phyloP scores from a whole-genome alignment of 1,139 yeast species.

The Candida pseudoviswanathii region DNA sequence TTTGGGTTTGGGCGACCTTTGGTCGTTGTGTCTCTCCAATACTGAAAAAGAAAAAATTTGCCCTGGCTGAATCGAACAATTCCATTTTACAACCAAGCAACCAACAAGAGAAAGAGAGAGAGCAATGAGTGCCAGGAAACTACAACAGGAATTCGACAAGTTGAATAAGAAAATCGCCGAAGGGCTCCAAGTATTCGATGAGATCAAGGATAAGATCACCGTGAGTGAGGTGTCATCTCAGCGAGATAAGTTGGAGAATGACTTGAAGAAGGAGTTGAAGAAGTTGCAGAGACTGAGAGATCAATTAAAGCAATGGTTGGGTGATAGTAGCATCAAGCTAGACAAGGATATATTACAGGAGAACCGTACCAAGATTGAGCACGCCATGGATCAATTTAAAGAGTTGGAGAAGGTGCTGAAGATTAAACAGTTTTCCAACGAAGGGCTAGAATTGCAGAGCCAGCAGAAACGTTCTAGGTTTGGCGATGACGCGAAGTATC shows the following conservation, averaged over 20 bases:
- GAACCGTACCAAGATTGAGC: constrained; percentile 81
- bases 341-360: constrained; percentile 75
- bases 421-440: constrained; percentile 93
- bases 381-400: constrained; percentile 95
- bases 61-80: not conserved
- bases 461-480: constrained; percentile 38
- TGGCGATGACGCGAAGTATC: constrained; percentile 74
- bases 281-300: constrained; percentile 93
- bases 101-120: not conserved
- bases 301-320: constrained; percentile 93
- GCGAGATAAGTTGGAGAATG: constrained; percentile 91
- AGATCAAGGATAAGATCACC: constrained; percentile 82
- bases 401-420: constrained; percentile 93
- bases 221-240: constrained; percentile 83
- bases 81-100: not conserved
- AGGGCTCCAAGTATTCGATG: constrained; percentile 88
- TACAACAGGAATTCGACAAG: constrained; percentile 85
- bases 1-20: not conserved
- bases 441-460: constrained; percentile 76
- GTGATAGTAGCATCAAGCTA: constrained; percentile 90
- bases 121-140: constrained; percentile 48
- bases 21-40: not conserved
- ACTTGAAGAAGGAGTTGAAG: constrained; percentile 93
- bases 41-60: not conserved
- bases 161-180: constrained; percentile 93